Conservation (phyloP, 108 stramenopile genomes). For the Aurantiochytrium sp. region DNA sequence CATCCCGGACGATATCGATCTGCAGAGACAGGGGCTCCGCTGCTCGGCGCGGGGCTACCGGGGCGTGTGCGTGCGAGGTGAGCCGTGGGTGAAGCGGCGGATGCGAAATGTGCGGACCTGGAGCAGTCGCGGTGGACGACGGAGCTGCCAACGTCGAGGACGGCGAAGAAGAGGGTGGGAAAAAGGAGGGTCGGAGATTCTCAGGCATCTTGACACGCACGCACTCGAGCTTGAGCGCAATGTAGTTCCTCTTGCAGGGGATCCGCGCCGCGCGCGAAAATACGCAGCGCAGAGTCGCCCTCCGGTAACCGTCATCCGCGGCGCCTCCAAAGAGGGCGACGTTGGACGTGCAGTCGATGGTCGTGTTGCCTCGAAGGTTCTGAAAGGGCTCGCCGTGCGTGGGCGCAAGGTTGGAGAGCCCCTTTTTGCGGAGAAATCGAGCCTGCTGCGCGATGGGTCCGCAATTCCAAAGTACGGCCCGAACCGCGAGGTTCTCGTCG, state of each 20-base stretch:
- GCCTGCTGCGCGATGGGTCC: not conserved
- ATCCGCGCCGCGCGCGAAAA: constrained; percentile 2
- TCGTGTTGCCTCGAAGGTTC: not conserved
- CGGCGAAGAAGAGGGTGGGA: too few relatives aligned
- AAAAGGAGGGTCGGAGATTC: too few relatives aligned
- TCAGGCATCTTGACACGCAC: not conserved
- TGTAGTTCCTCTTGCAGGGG: not conserved
- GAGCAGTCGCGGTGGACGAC: too few relatives aligned
- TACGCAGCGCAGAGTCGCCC: not conserved
- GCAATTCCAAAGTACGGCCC: not conserved
- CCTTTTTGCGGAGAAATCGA: not conserved
- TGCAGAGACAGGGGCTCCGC: too few relatives aligned
- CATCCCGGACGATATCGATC: not conserved
- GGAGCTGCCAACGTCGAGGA: too few relatives aligned
- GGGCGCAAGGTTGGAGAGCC: not conserved
- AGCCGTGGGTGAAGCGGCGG: too few relatives aligned
- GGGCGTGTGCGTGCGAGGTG: too few relatives aligned
- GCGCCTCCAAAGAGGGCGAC: not conserved
- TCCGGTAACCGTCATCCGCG: not conserved
- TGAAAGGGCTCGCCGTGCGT: not conserved
- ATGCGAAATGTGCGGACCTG: too few relatives aligned
- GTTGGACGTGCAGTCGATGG: not conserved
- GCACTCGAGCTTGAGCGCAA: constrained; percentile 19
- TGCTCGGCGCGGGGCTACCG: too few relatives aligned
- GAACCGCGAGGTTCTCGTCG: not conserved